A percentile compares a stretch with the other conserved stretches of the same genome.
Evolutionary conservation across 805 yeast genomes (phyloP).

Genomic region (Myxozyma lipomycoides): DNA sequence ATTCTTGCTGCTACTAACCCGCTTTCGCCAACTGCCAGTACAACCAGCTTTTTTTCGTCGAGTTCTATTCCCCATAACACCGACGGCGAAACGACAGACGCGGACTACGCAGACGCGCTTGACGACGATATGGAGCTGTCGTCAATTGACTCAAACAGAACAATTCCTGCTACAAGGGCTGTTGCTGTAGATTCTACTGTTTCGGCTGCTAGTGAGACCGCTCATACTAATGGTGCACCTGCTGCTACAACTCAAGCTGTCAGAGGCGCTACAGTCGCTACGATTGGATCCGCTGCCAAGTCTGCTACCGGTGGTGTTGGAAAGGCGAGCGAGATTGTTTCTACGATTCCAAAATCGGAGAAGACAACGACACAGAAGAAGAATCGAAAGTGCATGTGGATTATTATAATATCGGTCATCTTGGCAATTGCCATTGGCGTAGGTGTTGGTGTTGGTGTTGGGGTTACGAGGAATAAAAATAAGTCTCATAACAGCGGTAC

Average conservation of each 20-base stretch:
- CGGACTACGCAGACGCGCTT: constrained; percentile 10
- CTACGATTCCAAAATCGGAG: neutral
- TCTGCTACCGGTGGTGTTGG: neutral
- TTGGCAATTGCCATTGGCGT: constrained; percentile 25
- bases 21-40: constrained; percentile 24
- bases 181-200: constrained; percentile 2
- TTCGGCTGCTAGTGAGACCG: neutral
- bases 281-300: neutral
- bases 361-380: constrained; percentile 1
- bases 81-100: constrained; percentile 9
- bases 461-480: constrained; percentile 16
- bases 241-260: constrained; percentile 2
- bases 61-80: constrained; percentile 1
- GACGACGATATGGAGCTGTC: constrained; percentile 5
- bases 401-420: constrained; percentile 6
- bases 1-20: neutral
- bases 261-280: neutral
- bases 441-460: constrained; percentile 28
- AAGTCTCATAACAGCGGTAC: neutral
- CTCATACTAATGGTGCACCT: neutral
- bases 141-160: constrained; percentile 7
- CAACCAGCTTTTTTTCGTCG: constrained; percentile 19
- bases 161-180: constrained; percentile 15
- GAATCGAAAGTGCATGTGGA: constrained; percentile 6
- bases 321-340: neutral